Percentiles rank a stretch among this genome's conserved stretches.
phyloP scores from a whole-genome alignment of 345 rosid genomes.

The Hibiscus syriacus region DNA sequence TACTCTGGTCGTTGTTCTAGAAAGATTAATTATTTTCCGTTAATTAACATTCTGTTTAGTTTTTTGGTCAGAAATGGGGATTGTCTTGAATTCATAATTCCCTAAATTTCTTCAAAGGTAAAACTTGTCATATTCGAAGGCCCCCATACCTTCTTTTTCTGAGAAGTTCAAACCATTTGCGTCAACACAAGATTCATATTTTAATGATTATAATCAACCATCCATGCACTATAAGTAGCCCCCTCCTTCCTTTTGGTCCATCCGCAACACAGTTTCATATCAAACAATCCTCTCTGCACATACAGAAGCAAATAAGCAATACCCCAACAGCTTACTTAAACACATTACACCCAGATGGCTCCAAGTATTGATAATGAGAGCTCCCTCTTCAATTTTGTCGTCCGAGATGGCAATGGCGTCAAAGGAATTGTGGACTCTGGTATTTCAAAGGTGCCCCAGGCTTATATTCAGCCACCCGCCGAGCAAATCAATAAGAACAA shows the following conservation, averaged over 20 bases:
- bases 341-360: background rate
- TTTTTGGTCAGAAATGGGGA: background rate
- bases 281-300: background rate
- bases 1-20: background rate
- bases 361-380: conserved; percentile 3
- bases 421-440: background rate
- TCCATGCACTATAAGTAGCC: background rate
- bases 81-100: background rate
- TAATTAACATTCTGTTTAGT: no score
- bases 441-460: background rate
- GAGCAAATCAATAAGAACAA: conserved; percentile 35
- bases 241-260: background rate
- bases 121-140: background rate
- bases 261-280: background rate
- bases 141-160: background rate
- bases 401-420: conserved; percentile 1
- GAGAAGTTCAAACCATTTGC: background rate
- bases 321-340: background rate
- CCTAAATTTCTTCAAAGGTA: background rate
- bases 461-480: conserved; percentile 24
- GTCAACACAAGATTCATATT: no score
- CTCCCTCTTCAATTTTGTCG: background rate
- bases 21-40: background rate
- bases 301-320: background rate
- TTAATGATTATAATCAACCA: no score